Evolutionary conservation across 345 rosid species (phyloP).

Genomic region (Syzygium aqueum): DNA sequence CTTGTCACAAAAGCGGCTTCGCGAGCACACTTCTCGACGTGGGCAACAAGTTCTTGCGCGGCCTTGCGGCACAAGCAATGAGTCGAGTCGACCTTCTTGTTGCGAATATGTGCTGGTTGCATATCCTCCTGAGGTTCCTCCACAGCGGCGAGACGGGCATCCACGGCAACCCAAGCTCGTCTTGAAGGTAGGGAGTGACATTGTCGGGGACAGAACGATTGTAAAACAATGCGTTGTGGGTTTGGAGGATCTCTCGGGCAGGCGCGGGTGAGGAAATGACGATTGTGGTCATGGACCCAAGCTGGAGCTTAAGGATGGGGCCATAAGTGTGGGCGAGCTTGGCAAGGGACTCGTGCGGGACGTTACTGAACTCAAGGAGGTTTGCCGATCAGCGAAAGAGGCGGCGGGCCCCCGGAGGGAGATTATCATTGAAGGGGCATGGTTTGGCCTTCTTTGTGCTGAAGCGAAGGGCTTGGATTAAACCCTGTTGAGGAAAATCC

Average conservation of each 20-base stretch:
- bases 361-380: slow-evolving; percentile 9
- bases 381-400: slow-evolving; percentile 12
- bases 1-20: slow-evolving; percentile 19
- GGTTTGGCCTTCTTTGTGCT: background rate
- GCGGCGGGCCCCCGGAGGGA: slow-evolving; percentile 19
- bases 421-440: background rate
- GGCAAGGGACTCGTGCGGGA: slow-evolving; percentile 5
- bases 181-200: no score
- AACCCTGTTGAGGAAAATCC: no score
- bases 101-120: no score
- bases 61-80: no score
- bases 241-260: no score
- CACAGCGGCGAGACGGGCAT: no score
- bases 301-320: slow-evolving; percentile 10
- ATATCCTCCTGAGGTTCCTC: no score
- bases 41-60: background rate
- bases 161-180: no score
- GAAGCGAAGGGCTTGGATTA: background rate
- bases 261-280: no score
- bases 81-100: no score
- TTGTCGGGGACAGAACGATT: no score
- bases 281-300: background rate
- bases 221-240: no score
- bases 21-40: slow-evolving; percentile 12
- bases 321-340: slow-evolving; percentile 9